Percentiles rank a stretch among this genome's conserved stretches.
Evolutionary conservation across 2,329 filamentous ascomycete species (phyloP).

Genomic region (Tolypocladium amazonense): DNA sequence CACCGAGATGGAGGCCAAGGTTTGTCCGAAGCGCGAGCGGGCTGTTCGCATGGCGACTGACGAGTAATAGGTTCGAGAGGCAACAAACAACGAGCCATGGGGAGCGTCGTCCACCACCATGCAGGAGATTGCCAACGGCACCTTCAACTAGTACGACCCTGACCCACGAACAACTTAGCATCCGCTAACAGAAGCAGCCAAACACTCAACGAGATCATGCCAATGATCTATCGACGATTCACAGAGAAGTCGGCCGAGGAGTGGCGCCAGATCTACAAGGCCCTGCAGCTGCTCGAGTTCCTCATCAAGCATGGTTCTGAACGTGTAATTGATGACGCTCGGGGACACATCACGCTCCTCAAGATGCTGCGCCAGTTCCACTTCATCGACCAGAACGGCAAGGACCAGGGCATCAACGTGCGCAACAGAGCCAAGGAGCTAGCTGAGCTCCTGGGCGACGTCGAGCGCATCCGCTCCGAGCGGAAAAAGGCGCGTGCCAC

Average conservation of each 20-base stretch:
- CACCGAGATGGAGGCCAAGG: constrained; percentile 79
- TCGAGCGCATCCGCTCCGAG: constrained; percentile 72
- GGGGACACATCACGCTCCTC: constrained; percentile 85
- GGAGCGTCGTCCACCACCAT: constrained; percentile 74
- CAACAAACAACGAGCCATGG: constrained; percentile 99
- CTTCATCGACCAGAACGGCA: constrained; percentile 90
- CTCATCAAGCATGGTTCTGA: constrained; percentile 97
- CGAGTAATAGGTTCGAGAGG: constrained; percentile 68
- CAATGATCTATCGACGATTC: constrained; percentile 98
- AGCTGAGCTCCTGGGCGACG: constrained; percentile 83
- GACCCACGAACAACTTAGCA: constrained; percentile 5
- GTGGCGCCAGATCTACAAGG: constrained; percentile 99
- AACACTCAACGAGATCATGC: constrained; percentile 98
- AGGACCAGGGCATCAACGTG: constrained; percentile 96
- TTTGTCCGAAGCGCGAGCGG: constrained; percentile 16
- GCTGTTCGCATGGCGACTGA: constrained; percentile 4
- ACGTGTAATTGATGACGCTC: constrained; percentile 91
- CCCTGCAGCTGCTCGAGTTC: constrained; percentile 90
- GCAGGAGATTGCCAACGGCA: constrained; percentile 97
- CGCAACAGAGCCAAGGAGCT: constrained; percentile 94
- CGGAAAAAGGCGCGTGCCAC: constrained; percentile 85
- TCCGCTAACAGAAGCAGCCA: constrained; percentile 45
- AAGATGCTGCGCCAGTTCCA: constrained; percentile 99
- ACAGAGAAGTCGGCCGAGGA: constrained; percentile 97
- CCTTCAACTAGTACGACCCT: constrained; percentile 81